Evolutionary conservation across 1,284 basidiomycete genomes (phyloP).

Genomic region (Takashimella koratensis): DNA sequence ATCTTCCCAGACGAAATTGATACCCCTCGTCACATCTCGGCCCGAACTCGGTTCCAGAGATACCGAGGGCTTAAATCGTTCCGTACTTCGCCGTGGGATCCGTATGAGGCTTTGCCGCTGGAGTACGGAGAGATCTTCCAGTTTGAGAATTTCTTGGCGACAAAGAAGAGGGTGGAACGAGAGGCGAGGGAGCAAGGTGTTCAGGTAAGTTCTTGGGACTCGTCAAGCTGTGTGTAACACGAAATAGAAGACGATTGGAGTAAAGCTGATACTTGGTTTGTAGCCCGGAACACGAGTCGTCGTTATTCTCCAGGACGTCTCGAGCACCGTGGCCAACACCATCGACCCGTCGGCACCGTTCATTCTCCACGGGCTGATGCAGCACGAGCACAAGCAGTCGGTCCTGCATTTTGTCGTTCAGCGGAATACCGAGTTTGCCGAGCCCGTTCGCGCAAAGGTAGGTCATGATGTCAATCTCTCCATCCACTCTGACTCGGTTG

Average conservation of each 20-base stretch:
- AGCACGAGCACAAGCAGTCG: conserved; percentile 95
- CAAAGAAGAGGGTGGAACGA: conserved; percentile 68
- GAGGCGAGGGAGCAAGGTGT: conserved; percentile 64
- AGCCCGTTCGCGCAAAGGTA: conserved; percentile 85
- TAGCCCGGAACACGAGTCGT: conserved; percentile 78
- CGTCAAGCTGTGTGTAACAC: conserved; percentile 17
- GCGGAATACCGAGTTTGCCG: conserved; percentile 91
- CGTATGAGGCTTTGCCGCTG: conserved; percentile 89
- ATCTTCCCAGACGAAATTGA: conserved; percentile 97
- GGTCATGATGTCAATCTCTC: conserved; percentile 7
- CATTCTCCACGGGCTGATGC: conserved; percentile 75
- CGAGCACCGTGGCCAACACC: conserved; percentile 54
- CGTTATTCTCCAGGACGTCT: conserved; percentile 67
- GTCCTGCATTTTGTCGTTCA: conserved; percentile 91
- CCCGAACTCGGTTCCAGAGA: conserved; percentile 82
- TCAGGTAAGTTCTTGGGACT: conserved; percentile 57
- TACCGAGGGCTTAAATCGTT: conserved; percentile 90
- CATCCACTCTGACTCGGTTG: conserved; percentile 3
- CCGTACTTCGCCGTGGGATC: conserved; percentile 94
- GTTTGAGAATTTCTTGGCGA: conserved; percentile 90
- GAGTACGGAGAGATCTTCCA: conserved; percentile 96
- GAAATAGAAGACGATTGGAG: not conserved
- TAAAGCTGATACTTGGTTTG: conserved; percentile 1
- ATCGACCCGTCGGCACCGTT: conserved; percentile 55
- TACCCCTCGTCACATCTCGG: conserved; percentile 83